Conservation (phyloP, 306 rosid species). For the Astragalus membranaceus region DNA sequence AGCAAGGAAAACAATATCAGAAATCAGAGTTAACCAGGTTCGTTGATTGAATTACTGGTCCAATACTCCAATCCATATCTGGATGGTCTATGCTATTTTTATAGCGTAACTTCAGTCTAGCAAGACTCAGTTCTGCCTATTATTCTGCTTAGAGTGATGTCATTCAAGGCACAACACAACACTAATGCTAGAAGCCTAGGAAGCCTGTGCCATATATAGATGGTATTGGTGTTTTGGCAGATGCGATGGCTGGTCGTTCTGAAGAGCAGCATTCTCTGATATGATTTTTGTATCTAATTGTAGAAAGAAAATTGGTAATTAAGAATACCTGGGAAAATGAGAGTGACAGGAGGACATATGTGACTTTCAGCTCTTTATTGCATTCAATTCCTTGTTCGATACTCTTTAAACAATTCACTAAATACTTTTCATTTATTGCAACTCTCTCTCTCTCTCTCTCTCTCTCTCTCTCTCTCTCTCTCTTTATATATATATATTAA, state of each 20-base stretch:
- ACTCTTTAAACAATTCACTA: background rate
- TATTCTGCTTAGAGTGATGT: background rate
- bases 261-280: background rate
- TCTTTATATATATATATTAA: background rate
- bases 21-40: background rate
- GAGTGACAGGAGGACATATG: background rate
- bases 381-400: background rate
- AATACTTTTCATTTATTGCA: background rate
- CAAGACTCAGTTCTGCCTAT: background rate
- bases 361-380: background rate
- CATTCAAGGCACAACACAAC: background rate
- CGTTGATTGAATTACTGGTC: background rate
- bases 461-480: too few relatives aligned
- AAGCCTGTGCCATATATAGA: background rate
- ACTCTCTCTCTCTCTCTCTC: background rate
- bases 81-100: background rate
- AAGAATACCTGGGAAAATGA: conserved; percentile 3
- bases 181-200: background rate
- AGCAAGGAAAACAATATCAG: background rate
- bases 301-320: background rate
- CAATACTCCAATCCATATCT: background rate
- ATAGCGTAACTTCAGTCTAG: background rate
- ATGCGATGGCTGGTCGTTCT: background rate
- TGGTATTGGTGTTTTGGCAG: background rate
- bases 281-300: background rate